phyloP scores from a whole-genome alignment of 345 rosid species.

The Linum lewisii region DNA sequence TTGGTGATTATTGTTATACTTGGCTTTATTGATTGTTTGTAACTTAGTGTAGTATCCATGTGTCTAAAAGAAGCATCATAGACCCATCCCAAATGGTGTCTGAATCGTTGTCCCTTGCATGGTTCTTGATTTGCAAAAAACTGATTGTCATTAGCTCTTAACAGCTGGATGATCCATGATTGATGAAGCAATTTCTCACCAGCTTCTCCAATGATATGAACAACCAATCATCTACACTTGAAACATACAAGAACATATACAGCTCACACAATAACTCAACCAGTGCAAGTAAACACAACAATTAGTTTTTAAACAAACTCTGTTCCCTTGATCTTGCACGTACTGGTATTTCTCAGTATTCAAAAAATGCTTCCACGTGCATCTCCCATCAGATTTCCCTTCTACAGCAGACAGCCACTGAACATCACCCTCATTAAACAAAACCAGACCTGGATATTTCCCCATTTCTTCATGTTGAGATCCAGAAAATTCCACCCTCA shows the following conservation, averaged over 20 bases:
- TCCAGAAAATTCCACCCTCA: not conserved
- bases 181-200: slow-evolving; percentile 4
- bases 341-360: slow-evolving; percentile 36
- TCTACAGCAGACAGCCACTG: slow-evolving; percentile 29
- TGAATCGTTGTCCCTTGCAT: too few species aligned
- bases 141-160: too few species aligned
- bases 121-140: too few species aligned
- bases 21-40: not conserved
- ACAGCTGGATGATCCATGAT: too few species aligned
- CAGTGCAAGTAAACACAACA: slow-evolving; percentile 26
- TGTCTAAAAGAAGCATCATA: not conserved
- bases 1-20: too few species aligned
- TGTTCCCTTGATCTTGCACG: slow-evolving; percentile 25
- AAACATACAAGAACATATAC: not conserved
- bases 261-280: slow-evolving; percentile 1
- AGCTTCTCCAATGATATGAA: not conserved
- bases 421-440: slow-evolving; percentile 1
- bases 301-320: slow-evolving; percentile 14
- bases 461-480: not conserved
- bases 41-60: too few species aligned
- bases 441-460: not conserved
- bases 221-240: not conserved
- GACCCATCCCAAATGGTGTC: not conserved
- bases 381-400: slow-evolving; percentile 19
- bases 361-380: slow-evolving; percentile 26